Base-by-base conservation (phyloP, 306 rosid genomes). In the Spatholobus suberectus region DNA sequence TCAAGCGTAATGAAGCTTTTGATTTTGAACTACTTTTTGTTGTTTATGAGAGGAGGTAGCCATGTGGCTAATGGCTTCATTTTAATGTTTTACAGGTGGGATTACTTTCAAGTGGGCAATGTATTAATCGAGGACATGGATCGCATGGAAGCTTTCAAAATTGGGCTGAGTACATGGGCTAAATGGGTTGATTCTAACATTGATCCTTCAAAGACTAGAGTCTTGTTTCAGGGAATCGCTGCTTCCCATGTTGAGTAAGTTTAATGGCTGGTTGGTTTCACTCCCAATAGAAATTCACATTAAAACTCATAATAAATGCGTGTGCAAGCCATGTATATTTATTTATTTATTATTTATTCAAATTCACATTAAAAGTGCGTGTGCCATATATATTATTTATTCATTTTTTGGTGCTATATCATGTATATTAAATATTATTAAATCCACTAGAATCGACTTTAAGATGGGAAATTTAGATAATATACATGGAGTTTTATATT, bases 201-300 rank as follows among this genome's bases (percentile, higher is more conserved):
- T 67, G 84, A 92, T 82, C 79, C 87, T 79, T 83, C 93, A 57
- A 86, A 74, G 43, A 89, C 90, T 49, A 82, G 4, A 57, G 93
- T 92, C 72, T 87, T 90, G 8, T 92, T 78, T 27, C 94, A 92
- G 76, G 97, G 97, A 23, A 85, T 92, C 69, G 78, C 94, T 32
- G 91, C 94, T 1, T 82, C 85, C 58, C 94, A 90, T 72, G 23
- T 51, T 24, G 82, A 82, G 94, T 92, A 83, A 86, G 90, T 78
- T 65, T 10, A 9, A 43, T 43, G 43, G 10, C 10, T 81, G 62
- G 15, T 58, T 26, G 43, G 6, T 23, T 43, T 24, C 75, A 6
- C 37, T 43, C 47, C 47, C 27, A 8, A n/a, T 18, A 35, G 6
- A 15, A 66, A 35, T 29, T 32, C 12, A 54, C 26, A 54, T 54